Base-by-base conservation (phyloP, 148 eudicot genomes). In the Amaranthus palmeri region DNA sequence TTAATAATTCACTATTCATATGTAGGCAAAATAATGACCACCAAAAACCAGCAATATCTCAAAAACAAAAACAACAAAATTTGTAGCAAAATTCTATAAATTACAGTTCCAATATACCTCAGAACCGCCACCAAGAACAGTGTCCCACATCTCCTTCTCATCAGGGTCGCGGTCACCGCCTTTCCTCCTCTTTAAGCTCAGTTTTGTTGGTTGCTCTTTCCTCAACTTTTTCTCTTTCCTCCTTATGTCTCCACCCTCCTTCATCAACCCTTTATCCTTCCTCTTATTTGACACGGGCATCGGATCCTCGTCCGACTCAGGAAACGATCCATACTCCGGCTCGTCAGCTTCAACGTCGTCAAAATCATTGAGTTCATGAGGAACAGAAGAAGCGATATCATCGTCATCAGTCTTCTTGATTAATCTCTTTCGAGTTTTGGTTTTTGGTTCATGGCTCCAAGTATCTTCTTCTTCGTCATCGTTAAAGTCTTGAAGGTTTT, bases 61-160 rank as follows among this genome's bases (percentile, higher is more conserved):
- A 44, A 17, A 25, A 47, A 14, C 42, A 4, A 25, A 25, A 25
- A 1, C n/a, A n/a, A n/a, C n/a, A n/a, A 25, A 25, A 25, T 60
- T 12, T 10, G 64, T 42, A 77, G 2, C 3, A 53, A 0, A 74
- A 57, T 53, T 46, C 50, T 8, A 25, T 2, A 25, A 25, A 25
- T 25, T 25, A 25, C 36, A 25, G 36, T 25, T 25, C 36, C 36
- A 67, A 68, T 25, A 25, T 25, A 95, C 99, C 99, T 95, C 99
- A 48, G 97, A 89, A 82, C 88, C 88, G 41, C 84, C 93, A 0
- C 96, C 97, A 25, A 96, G 96, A 79, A 95, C 73, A 0, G 96
- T 92, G 69, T 87, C 97, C 99, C 99, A 95, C 99, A 95, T 91
- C 89, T 95, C 99, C 78, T 88, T 88, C 75, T 84, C 86, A 82